These are phyloP conservation scores for Austroboletus novae-zelandiae DNA, from an alignment of 1,284 basidiomycete species.

Conservation along the genomic window DNA sequence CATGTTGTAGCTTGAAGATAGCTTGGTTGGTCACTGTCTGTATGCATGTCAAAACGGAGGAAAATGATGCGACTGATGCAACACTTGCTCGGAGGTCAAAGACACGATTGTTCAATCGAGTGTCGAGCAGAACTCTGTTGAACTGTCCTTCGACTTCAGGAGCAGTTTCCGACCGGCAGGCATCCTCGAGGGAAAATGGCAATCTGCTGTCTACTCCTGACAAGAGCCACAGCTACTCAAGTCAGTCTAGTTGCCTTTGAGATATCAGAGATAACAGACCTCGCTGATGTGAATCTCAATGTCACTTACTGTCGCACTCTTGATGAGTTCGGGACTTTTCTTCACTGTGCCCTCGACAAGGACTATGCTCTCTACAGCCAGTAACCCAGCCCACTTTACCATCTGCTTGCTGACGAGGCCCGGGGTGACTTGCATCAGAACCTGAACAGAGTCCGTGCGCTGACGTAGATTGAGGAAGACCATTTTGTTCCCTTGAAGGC, in stretches of 20 bases:
- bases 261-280: conserved; percentile 39
- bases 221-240: conserved; percentile 74
- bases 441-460: conserved; percentile 87
- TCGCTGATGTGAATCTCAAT: conserved; percentile 87
- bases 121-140: conserved; percentile 83
- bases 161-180: conserved; percentile 80
- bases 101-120: conserved; percentile 93
- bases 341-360: conserved; percentile 84
- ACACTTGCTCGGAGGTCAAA: conserved; percentile 83
- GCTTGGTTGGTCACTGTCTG: conserved; percentile 96
- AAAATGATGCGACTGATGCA: not conserved
- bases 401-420: conserved; percentile 95
- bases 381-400: conserved; percentile 87
- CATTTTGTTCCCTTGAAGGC: conserved; percentile 92
- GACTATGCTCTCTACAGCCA: conserved; percentile 90
- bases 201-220: conserved; percentile 75
- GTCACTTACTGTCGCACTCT: conserved; percentile 86
- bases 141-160: conserved; percentile 69
- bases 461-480: conserved; percentile 94
- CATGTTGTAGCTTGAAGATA: conserved; percentile 91
- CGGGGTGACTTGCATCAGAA: conserved; percentile 73
- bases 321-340: conserved; percentile 85
- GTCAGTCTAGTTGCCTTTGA: conserved; percentile 2
- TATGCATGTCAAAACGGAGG: conserved; percentile 10
- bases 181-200: conserved; percentile 94